Base-by-base conservation (phyloP, 768 basidiomycete genomes). In the Hydnomerulius pinastri region DNA sequence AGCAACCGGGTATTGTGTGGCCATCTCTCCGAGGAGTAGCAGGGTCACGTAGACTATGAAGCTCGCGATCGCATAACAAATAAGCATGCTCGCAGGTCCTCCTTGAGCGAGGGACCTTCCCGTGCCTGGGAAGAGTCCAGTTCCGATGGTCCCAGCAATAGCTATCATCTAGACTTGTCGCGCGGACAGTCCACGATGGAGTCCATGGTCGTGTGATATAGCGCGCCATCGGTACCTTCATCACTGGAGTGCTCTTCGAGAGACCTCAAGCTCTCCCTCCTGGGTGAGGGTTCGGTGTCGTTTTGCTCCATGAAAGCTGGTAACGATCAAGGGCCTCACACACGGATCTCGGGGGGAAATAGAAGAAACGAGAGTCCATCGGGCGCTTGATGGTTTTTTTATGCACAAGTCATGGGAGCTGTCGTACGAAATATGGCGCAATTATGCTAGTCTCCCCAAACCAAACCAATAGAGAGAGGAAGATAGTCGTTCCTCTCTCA, bases 131-230 rank as follows among this genome's bases (percentile, higher is more conserved):
- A 80, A 82, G 33, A 81, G 68, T 10, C 80, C 78, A 1, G 76
- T 77, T 10, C 80, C 82, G 50, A 84, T 83, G 12, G 82, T 83
- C 4, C 90, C 90, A 35, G 79, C 90, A 37, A 92, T 83, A 13
- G 90, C 90, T 47, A 92, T 92, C 90, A 92, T 92, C 65, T 90
- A 87, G 1, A 92, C 87, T 66, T 92, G 90, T 32, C 90, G 72
- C 1, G 86, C 84, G 36, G 87, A 87, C 13, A 92, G 74, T 0
- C 80, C 83, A 27, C 90, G 80, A 24, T 79, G 82, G 10, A 91
- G 79, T 13, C 74, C 56, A 6, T 20, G 4, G 21, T 27, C 35
- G 29, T 4, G 50, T 3, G 49, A 55, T 47, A 46, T 30, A 13
- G 20, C 6, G 13, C 21, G 20, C n/a, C 37, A 32, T 21, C 13